These are phyloP conservation scores for Rugosomyces carneus DNA, from an alignment of 1,284 basidiomycete genomes.

Conservation along the genomic window DNA sequence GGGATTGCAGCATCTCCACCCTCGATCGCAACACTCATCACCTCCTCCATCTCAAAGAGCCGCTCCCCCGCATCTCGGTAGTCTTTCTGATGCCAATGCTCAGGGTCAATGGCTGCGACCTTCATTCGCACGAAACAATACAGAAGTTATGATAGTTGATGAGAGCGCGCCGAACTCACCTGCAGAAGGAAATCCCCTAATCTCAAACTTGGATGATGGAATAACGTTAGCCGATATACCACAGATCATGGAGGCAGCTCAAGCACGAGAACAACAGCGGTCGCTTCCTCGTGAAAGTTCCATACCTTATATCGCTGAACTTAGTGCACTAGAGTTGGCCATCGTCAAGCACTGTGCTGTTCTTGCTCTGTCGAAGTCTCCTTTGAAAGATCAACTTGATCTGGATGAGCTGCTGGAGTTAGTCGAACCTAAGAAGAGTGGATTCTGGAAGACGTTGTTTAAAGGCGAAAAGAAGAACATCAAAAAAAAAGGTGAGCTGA, in stretches of 20 bases:
- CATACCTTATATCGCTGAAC: conserved; percentile 78
- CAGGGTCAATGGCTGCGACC: conserved; percentile 62
- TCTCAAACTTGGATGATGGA: conserved; percentile 57
- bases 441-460: conserved; percentile 97
- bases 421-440: conserved; percentile 89
- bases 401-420: conserved; percentile 92
- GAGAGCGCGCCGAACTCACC: conserved; percentile 72
- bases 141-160: conserved; percentile 86
- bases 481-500: conserved; percentile 79
- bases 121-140: conserved; percentile 75
- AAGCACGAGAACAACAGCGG: conserved; percentile 80
- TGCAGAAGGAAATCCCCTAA: conserved; percentile 40
- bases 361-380: conserved; percentile 70
- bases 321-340: conserved; percentile 80
- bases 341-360: conserved; percentile 94
- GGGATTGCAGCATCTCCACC: conserved; percentile 18
- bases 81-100: conserved; percentile 22
- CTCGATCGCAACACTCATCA: conserved; percentile 24
- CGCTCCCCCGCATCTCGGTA: conserved; percentile 24
- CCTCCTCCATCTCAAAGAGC: conserved; percentile 22
- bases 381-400: conserved; percentile 78
- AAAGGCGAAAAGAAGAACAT: conserved; percentile 88
- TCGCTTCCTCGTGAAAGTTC: conserved; percentile 71
- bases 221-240: conserved; percentile 97
- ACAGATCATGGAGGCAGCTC: conserved; percentile 86